Evolutionary conservation across 2,329 filamentous ascomycete species (phyloP).

Genomic region (Exserohilum turcica): DNA sequence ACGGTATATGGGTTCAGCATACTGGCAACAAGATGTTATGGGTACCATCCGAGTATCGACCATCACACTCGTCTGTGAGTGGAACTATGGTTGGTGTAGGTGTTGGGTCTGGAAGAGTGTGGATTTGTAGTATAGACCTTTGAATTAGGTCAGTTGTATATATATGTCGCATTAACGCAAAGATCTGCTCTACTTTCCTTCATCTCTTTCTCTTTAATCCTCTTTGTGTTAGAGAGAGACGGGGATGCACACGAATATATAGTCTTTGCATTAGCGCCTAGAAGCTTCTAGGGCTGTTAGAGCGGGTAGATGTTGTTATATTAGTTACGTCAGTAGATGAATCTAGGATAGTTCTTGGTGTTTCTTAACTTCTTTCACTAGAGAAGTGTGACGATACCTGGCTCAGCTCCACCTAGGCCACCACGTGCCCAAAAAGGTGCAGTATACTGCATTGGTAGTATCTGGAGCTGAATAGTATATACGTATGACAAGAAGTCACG

Average conservation of each 20-base stretch:
- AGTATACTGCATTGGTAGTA: neutral
- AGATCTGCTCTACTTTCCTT: conserved; percentile 1
- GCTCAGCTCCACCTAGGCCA: neutral
- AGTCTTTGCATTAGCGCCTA: conserved; percentile 1
- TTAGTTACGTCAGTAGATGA: neutral
- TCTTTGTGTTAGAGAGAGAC: conserved; percentile 6
- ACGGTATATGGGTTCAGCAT: conserved; percentile 26
- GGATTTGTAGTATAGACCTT: conserved; percentile 17
- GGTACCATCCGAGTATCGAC: conserved; percentile 32
- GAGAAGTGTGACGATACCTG: neutral
- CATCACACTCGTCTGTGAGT: conserved; percentile 21
- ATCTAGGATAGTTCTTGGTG: conserved; percentile 1
- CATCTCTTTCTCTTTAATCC: conserved; percentile 4
- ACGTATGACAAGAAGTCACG: neutral
- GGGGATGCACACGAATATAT: conserved; percentile 7
- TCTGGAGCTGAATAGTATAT: neutral
- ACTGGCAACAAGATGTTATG: conserved; percentile 25
- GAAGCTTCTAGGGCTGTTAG: neutral
- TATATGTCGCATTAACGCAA: neutral
- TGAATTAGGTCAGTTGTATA: neutral
- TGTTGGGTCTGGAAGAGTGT: conserved; percentile 22
- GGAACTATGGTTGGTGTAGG: conserved; percentile 22
- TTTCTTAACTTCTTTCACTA: neutral
- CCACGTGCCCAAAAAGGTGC: neutral
- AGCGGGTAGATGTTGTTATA: neutral